Evolutionary conservation across 148 eudicot genomes (phyloP).

Genomic region (Vaccinium myrtillus): DNA sequence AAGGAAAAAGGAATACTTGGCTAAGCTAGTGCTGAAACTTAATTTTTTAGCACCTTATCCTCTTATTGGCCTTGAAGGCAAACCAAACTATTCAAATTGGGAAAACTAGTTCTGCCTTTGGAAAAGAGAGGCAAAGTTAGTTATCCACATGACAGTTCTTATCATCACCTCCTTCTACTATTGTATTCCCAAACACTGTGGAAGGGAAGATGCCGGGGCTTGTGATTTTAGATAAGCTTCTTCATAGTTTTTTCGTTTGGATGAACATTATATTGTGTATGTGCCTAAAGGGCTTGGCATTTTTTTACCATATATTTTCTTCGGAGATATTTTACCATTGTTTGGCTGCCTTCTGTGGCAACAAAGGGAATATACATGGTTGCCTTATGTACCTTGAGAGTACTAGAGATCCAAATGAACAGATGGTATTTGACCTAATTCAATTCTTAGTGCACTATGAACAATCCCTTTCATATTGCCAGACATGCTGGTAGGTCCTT

Average conservation of each 20-base stretch:
- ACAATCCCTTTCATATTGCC: background rate
- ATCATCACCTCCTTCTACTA: background rate
- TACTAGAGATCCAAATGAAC: background rate
- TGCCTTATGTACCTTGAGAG: background rate
- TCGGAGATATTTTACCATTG: background rate
- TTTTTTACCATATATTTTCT: background rate
- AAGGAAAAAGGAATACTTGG: background rate
- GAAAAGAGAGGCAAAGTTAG: background rate
- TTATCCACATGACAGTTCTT: background rate
- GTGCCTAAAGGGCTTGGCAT: background rate
- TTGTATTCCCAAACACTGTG: background rate
- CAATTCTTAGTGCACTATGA: background rate
- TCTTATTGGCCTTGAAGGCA: background rate
- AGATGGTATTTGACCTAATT: background rate
- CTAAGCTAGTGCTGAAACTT: background rate
- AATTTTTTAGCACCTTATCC: background rate
- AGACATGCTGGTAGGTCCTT: background rate
- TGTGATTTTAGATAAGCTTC: background rate
- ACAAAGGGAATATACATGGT: background rate
- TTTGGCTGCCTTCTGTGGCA: background rate
- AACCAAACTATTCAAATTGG: background rate
- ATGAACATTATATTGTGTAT: background rate
- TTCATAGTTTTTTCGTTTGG: background rate
- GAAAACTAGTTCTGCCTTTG: background rate
- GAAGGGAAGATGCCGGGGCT: background rate